Base-by-base conservation (phyloP, 805 yeast genomes). In the Wickerhamiella musiphila region DNA sequence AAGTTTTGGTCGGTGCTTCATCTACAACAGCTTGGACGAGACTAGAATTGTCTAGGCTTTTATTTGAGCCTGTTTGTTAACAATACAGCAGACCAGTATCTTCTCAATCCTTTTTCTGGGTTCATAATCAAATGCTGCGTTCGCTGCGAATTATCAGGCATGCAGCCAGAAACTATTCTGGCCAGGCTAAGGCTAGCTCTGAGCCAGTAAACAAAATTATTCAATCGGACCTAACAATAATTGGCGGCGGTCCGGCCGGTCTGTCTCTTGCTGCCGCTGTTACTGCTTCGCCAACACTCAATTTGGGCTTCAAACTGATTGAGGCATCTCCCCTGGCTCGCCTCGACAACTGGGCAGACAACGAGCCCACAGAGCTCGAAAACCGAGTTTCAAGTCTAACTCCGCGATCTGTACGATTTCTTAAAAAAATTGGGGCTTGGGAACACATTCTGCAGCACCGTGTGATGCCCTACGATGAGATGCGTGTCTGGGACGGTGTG, bases 221-320 rank as follows among this genome's bases (percentile, higher is more conserved):
- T 19, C 23, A 22, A 4, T 36, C 43, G 18, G 95, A 86, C 53
- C 68, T 90, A 14, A 73, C 81, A 6, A 78, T 90, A 33, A 78
- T 90, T 23, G 98, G 98, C 23, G 96, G 93, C 6, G 98, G 98
- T 0, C 94, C 96, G 1, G 96, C 96, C 1, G 98, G 98, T 0
- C 57, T 90, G 35, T 75, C 94, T 2, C 57, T 90, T 23, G 73
- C 90, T 4, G 67, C 93, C 0, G 92, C 93, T 0, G 55, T 86
- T 35, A 74, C 83, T 1, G 70, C 75, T 3, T 51, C 62, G 14
- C n/a, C n/a, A n/a, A 67, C 93, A 4, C 58, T 56, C 18, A 59
- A 68, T 31, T 63, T 82, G 27, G 61, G 63, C 28, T 66, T 86
- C 30, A 67, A 73, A 0, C 56, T 90, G 31, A 64, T 90, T 17